Evolutionary conservation across 2,329 filamentous ascomycete genomes (phyloP).

Genomic region (Cadophora sp.): DNA sequence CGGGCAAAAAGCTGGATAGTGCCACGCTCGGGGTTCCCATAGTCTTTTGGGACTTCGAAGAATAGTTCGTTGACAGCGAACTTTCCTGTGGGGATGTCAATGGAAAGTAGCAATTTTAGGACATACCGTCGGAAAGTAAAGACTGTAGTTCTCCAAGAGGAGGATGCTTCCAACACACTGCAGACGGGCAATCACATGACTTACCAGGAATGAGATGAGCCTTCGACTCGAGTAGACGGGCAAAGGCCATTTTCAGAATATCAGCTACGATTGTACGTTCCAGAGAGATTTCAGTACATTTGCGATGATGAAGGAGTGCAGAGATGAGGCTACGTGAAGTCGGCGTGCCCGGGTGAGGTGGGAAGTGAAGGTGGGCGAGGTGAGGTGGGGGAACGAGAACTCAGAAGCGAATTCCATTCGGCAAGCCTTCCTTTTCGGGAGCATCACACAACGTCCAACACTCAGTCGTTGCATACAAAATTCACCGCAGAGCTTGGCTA

Average conservation of each 20-base stretch:
- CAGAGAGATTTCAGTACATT: not conserved
- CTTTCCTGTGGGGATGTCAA: too few species aligned
- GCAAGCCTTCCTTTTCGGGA: not conserved
- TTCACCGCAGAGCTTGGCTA: not conserved
- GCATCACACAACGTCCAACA: not conserved
- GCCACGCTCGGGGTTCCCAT: slow-evolving; percentile 72
- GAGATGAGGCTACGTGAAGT: not conserved
- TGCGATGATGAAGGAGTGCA: not conserved
- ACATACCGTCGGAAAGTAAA: not conserved
- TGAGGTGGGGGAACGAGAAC: not conserved
- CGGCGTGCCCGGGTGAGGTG: not conserved
- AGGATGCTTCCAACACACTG: not conserved
- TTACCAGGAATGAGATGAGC: slow-evolving; percentile 51
- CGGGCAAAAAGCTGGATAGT: slow-evolving; percentile 80
- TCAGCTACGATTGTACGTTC: not conserved
- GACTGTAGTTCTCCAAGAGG: not conserved
- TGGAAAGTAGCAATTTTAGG: too few species aligned
- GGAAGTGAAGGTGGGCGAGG: not conserved
- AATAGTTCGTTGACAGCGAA: slow-evolving; percentile 82
- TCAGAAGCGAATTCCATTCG: slow-evolving; percentile 2
- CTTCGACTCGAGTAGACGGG: slow-evolving; percentile 47
- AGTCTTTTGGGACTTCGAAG: slow-evolving; percentile 86
- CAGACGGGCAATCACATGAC: slow-evolving; percentile 18
- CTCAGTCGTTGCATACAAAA: not conserved
- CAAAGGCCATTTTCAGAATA: slow-evolving; percentile 36